phyloP scores from a whole-genome alignment of 805 yeast genomes.

The Candida sakaeoensis region DNA sequence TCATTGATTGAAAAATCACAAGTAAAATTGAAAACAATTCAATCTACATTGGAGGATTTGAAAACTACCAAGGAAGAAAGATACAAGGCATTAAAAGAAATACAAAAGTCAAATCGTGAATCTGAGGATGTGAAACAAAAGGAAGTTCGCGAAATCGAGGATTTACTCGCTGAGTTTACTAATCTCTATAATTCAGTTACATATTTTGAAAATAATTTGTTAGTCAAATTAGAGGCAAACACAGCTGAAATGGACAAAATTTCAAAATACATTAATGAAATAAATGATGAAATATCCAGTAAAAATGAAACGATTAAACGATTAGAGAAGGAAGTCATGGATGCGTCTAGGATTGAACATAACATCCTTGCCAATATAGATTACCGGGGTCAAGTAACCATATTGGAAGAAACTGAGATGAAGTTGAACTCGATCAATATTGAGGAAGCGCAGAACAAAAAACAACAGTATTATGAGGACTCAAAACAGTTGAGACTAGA shows the following conservation, averaged over 20 bases:
- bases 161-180: constrained; percentile 6
- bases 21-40: constrained; percentile 23
- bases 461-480: constrained; percentile 58
- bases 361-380: constrained; percentile 64
- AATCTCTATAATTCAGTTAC: constrained; percentile 12
- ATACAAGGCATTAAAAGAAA: constrained; percentile 7
- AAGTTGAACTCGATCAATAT: constrained; percentile 46
- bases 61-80: constrained; percentile 10
- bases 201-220: constrained; percentile 20
- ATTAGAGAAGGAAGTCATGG: constrained; percentile 43
- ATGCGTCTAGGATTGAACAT: constrained; percentile 59
- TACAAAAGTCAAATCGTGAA: constrained; percentile 9
- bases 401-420: constrained; percentile 32
- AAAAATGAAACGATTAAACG: constrained; percentile 23
- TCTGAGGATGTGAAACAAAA: constrained; percentile 5
- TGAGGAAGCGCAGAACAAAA: constrained; percentile 55
- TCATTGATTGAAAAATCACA: constrained; percentile 15
- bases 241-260: constrained; percentile 14
- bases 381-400: constrained; percentile 41
- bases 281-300: constrained; percentile 18
- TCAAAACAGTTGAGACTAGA: constrained; percentile 47
- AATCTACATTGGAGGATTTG: constrained; percentile 14
- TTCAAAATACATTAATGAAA: constrained; percentile 17
- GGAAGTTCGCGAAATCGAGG: constrained; percentile 8
- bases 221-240: constrained; percentile 22